Evolutionary conservation across 768 basidiomycete genomes (phyloP), one percentile per base, ranked within the genome.

Genomic region (Psilocybe sp.): DNA sequence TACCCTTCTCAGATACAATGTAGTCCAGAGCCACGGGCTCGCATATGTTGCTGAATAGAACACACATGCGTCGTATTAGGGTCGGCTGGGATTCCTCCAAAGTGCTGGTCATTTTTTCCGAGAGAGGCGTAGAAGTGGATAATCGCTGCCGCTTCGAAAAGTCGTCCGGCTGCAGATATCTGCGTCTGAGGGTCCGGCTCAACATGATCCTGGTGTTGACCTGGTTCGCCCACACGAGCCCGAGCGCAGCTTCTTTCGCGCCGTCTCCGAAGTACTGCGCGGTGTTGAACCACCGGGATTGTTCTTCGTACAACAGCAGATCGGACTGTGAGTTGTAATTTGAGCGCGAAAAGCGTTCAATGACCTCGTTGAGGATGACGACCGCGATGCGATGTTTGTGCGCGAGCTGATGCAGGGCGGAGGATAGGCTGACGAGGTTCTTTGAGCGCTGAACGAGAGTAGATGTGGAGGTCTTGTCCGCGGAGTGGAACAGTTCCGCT

Each of bases 221-320:
- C 60, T 92, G 87, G 65, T 96, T 98, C 13, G 95, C 89, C 96
- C 96, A 98, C 8, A 84, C 85, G 44, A 97, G 81, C 2, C 95
- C 95, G 2, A 98, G 71, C 35, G 80, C 82, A 0, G 89, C 92
- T 66, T 96, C 89, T 61, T 93, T 92, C 40, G 64, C 67, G 50
- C 77, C 71, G 51, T 82, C 81, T 1, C 80, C 80, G 0, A 79
- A 75, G 18, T 81, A 62, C 58, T 82, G 76, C 18, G 81, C 81
- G 14, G 84, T 79, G 36, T 76, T 78, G 63, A 96, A 97, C 81
- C 86, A 85, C 14, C 80, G 79, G 2, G 85, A 76, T 60, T 96
- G 92, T 15, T 82, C 78, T 4, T 76, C 74, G 61, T 96, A 97
- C 8, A 79, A 51, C 28, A 89, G 68, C 23, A 28, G 7, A 28